Conservation (phyloP, 441 rosid species). For the Manihot esculenta region DNA sequence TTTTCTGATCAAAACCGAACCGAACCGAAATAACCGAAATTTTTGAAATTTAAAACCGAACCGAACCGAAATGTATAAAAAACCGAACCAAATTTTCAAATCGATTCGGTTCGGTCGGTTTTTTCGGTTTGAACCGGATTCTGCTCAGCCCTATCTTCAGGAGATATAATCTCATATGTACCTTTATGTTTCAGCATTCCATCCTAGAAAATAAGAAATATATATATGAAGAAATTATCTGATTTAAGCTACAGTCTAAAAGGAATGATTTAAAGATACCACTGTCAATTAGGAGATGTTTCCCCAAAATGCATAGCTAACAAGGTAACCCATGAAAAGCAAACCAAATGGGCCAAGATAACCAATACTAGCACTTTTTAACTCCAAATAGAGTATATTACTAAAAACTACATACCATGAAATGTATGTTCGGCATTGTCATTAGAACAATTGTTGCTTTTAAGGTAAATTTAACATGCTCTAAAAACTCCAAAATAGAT, state of each 20-base stretch:
- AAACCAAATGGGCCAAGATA: background rate
- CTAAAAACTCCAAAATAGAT: no score
- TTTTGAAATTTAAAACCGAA: no score
- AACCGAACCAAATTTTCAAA: no score
- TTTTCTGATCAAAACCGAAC: no score
- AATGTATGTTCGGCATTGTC: no score
- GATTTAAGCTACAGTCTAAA: slow-evolving; percentile 1
- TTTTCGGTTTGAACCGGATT: no score
- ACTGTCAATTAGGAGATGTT: background rate
- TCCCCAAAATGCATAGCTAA: background rate
- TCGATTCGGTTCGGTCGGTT: no score
- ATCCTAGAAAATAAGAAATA: slow-evolving; percentile 45
- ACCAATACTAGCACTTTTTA: background rate
- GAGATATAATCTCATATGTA: slow-evolving; percentile 89
- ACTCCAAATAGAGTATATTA: background rate
- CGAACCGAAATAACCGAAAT: no score
- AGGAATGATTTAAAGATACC: background rate
- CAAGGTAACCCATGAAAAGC: background rate
- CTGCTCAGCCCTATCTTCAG: no score
- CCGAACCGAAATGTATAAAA: no score
- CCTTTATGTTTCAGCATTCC: slow-evolving; percentile 97
- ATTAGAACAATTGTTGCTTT: no score
- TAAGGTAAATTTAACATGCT: no score
- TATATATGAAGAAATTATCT: background rate
- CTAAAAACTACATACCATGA: background rate